Conservation (phyloP, 257 asterid species). For the Striga asiatica region DNA sequence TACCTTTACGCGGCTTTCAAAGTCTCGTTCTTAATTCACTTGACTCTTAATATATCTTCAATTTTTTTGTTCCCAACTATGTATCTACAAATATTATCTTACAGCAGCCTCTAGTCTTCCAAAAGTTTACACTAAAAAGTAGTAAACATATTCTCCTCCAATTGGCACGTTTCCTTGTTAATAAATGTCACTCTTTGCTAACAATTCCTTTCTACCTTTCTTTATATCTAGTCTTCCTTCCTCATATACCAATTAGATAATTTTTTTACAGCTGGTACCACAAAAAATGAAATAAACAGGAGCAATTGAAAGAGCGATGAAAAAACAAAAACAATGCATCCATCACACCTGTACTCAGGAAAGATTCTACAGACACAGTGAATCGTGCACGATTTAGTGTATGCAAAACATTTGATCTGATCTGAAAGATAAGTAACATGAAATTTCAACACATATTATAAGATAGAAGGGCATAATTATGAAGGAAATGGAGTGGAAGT, state of each 20-base stretch:
- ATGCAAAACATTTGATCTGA: constrained; percentile 86
- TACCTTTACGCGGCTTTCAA: neutral
- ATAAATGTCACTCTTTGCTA: neutral
- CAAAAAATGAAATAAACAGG: neutral
- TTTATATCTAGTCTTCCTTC: neutral
- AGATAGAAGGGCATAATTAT: neutral
- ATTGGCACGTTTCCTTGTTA: too few relatives aligned
- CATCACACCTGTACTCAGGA: constrained; percentile 18
- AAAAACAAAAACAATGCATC: neutral
- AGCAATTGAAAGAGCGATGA: neutral
- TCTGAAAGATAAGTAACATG: constrained; percentile 41
- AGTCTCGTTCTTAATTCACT: constrained; percentile 5
- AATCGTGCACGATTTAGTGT: constrained; percentile 93
- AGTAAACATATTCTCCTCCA: too few relatives aligned
- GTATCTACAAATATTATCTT: neutral
- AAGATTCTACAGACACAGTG: constrained; percentile 90
- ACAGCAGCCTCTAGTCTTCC: too few relatives aligned
- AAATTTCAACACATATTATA: too few relatives aligned
- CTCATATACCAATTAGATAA: neutral
- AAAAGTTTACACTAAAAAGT: too few relatives aligned
- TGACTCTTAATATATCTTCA: neutral
- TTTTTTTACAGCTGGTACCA: neutral
- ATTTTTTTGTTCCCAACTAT: neutral
- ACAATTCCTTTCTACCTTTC: neutral
- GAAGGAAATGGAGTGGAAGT: neutral